Conservation (phyloP, 345 rosid genomes). For the Bruguiera gymnorhiza region DNA sequence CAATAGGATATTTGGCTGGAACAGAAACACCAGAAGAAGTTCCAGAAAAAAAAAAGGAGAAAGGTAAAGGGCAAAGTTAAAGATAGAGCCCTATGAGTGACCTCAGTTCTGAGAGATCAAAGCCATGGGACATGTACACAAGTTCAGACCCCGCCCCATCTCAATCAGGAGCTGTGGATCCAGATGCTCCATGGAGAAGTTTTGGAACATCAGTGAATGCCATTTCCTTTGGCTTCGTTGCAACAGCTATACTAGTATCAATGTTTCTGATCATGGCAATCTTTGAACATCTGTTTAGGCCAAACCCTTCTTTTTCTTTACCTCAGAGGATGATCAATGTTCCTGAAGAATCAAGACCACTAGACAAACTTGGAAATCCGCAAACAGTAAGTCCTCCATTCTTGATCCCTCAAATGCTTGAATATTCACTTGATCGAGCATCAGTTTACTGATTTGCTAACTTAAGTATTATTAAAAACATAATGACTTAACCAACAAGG, state of each 20-base stretch:
- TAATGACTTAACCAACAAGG: no score
- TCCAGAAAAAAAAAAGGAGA: background rate
- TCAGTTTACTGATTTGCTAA: no score
- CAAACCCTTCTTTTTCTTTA: conserved; percentile 56
- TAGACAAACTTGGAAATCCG: conserved; percentile 36
- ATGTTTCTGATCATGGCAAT: conserved; percentile 95
- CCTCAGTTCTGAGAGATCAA: conserved; percentile 48
- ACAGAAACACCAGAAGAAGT: background rate
- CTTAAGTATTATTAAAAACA: no score
- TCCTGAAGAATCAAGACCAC: conserved; percentile 27
- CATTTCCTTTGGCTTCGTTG: conserved; percentile 82
- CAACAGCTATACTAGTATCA: conserved; percentile 87
- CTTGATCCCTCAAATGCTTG: no score
- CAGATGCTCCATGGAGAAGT: conserved; percentile 56
- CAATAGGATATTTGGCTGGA: background rate
- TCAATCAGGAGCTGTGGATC: conserved; percentile 23
- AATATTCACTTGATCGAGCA: no score
- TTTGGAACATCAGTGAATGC: conserved; percentile 75
- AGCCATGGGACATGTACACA: conserved; percentile 56
- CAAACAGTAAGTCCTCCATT: conserved; percentile 38
- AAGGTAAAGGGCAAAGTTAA: background rate
- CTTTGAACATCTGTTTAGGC: conserved; percentile 80
- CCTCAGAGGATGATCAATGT: conserved; percentile 30
- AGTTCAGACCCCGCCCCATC: conserved; percentile 40
- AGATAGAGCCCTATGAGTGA: conserved; percentile 35